Evolutionary conservation across 208 protist species (phyloP), one percentile per base, ranked within the genome.

Genomic region (Leptomonas pyrrhocoris): DNA sequence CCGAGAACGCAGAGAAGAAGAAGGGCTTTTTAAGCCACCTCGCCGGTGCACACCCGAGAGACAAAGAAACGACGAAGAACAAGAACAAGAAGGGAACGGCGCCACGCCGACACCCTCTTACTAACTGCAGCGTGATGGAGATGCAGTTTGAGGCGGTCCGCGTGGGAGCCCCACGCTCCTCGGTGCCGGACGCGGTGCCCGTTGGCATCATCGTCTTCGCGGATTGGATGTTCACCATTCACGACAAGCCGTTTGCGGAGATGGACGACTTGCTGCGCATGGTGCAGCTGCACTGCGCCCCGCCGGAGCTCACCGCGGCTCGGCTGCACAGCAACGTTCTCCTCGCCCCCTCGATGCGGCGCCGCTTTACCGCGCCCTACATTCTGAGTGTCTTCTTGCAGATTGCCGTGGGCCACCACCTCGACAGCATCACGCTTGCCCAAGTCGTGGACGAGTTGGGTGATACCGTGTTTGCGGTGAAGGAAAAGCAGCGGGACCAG

Each of bases 141-240:
- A 84, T 85, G 73, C 86, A 77, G 40, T 90, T 96, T 30, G 86
- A 96, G n/a, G 86, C 91, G 28, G 86, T 85, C 21, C 86, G 86
- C 30, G n/a, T 30, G 2, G 74, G 67, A 6, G 66, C 75, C 13
- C 79, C 86, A 30, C 77, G 74, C n/a, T 61, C 76, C 54, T 79
- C 75, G 16, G 77, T 88, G 28, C 72, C 86, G 1, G 76, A 89
- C 8, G 68, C 83, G 8, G 80, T 94, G 16, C 34, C 84, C 9
- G 80, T 96, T 16, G 84, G 81, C 9, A 73, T 93, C 28, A 75
- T 96, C n/a, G 70, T 88, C 27, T 96, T 94, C 57, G 60, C 68
- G 13, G 83, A 93, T 40, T 96, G 89, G 89, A 83, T 96, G 54
- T 82, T 96, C 68, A 96, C 88, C 19, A 79, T 96, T 13, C 92